These are phyloP conservation scores for Backusella tuberculispora DNA, from an alignment of 192 early-diverging fungal species.

Conservation along the genomic window DNA sequence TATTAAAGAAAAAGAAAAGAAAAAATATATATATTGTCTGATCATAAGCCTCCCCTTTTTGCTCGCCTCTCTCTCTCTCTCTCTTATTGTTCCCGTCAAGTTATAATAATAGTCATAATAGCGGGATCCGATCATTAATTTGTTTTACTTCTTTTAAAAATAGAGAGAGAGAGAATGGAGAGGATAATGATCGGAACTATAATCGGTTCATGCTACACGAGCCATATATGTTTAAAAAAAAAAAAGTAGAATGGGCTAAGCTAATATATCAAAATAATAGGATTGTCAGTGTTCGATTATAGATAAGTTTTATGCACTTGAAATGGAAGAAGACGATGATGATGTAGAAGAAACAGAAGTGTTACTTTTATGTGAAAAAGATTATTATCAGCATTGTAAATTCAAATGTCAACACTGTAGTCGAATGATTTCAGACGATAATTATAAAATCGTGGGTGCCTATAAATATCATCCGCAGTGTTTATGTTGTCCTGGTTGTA, in stretches of 20 bases:
- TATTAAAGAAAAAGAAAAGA: background rate
- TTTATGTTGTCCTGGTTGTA: conserved; percentile 69
- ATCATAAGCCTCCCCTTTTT: background rate
- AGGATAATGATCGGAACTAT: too few relatives aligned
- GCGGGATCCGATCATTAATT: too few relatives aligned
- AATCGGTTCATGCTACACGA: too few relatives aligned
- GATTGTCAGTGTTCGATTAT: conserved; percentile 53
- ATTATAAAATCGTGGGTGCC: conserved; percentile 73
- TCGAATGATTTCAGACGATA: conserved; percentile 66
- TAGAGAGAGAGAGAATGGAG: background rate
- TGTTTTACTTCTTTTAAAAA: background rate
- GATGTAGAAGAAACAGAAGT: conserved; percentile 22
- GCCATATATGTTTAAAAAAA: too few relatives aligned
- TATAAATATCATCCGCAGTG: conserved; percentile 88
- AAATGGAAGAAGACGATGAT: conserved; percentile 40
- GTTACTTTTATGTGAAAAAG: conserved; percentile 58
- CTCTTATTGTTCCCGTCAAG: background rate
- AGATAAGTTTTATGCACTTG: conserved; percentile 63
- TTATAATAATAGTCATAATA: background rate
- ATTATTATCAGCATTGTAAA: conserved; percentile 70
- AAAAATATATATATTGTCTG: too few relatives aligned
- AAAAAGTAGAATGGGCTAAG: too few relatives aligned
- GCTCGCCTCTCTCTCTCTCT: too few relatives aligned
- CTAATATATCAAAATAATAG: conserved; percentile 46
- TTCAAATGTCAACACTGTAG: conserved; percentile 73